These are phyloP conservation scores for Annulohypoxylon moriforme DNA, from an alignment of 495 filamentous ascomycete genomes.

Conservation along the genomic window DNA sequence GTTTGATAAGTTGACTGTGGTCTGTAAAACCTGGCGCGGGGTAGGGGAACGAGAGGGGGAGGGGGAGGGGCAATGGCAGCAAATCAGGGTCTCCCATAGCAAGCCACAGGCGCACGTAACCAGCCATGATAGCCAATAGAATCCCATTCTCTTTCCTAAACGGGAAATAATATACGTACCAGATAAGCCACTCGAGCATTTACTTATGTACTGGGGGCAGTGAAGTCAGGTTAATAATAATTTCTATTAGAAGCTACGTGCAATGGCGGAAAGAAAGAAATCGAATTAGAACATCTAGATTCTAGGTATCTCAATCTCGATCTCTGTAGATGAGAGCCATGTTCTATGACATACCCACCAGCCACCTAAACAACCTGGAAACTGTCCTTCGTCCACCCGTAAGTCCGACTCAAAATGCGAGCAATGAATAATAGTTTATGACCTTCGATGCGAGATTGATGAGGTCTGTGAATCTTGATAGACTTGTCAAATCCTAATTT, in stretches of 20 bases:
- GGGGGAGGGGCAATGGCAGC: too few relatives aligned
- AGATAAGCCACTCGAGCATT: background rate
- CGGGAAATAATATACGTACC: background rate
- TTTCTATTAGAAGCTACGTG: too few relatives aligned
- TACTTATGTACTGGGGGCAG: too few relatives aligned
- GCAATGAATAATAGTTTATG: background rate
- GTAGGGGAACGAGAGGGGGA: too few relatives aligned
- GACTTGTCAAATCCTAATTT: background rate
- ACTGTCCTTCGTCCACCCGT: background rate
- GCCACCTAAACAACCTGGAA: background rate
- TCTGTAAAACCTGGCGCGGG: too few relatives aligned
- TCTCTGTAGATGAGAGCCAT: background rate
- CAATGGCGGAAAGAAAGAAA: too few relatives aligned
- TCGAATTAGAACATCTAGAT: too few relatives aligned
- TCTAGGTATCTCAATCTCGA: too few relatives aligned
- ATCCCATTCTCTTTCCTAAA: background rate
- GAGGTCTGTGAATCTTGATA: background rate
- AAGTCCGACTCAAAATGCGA: background rate
- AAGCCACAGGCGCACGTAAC: background rate
- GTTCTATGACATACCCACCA: background rate
- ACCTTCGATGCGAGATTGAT: background rate
- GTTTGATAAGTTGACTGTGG: too few relatives aligned
- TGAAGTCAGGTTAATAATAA: too few relatives aligned
- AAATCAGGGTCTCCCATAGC: too few relatives aligned
- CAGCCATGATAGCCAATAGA: background rate